Evolutionary conservation across 768 basidiomycete genomes (phyloP).

Genomic region (Panaeolus papilionaceus): DNA sequence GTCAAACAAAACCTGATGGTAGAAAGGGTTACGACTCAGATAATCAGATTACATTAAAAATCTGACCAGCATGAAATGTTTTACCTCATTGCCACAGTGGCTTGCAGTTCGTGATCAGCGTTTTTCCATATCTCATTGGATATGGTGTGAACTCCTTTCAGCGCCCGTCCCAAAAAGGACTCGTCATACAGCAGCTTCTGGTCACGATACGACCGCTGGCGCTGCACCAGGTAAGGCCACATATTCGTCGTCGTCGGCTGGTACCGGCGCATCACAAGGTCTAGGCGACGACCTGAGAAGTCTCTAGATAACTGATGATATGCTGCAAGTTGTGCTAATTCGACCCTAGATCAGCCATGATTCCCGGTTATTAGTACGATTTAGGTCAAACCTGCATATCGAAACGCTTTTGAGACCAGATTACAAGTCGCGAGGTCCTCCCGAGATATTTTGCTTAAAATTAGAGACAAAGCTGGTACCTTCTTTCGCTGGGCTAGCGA

Average conservation of each 20-base stretch:
- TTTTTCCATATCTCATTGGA: conserved; percentile 60
- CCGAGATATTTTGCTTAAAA: conserved; percentile 54
- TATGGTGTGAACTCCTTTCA: conserved; percentile 43
- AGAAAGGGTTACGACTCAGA: conserved; percentile 9
- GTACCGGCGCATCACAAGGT: conserved; percentile 42
- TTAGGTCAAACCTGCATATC: conserved; percentile 12
- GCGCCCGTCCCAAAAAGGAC: conserved; percentile 56
- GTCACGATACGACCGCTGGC: conserved; percentile 47
- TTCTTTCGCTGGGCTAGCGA: conserved; percentile 61
- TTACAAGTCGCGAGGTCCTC: conserved; percentile 51
- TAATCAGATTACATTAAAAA: conserved; percentile 4
- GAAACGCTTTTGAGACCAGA: conserved; percentile 49
- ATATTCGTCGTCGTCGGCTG: conserved; percentile 59
- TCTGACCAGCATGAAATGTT: neutral
- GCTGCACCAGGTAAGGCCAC: conserved; percentile 73
- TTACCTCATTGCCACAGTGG: conserved; percentile 62
- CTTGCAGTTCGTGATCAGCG: conserved; percentile 64
- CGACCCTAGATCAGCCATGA: neutral
- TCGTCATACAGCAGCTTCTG: conserved; percentile 46
- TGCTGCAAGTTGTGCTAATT: conserved; percentile 69
- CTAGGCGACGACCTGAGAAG: conserved; percentile 59
- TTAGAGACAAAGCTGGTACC: conserved; percentile 56
- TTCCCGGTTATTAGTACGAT: conserved; percentile 16
- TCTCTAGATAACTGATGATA: conserved; percentile 47
- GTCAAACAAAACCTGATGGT: conserved; percentile 67